These are phyloP conservation scores for Eragrostis curvula DNA, from an alignment of 176 grass and related monocot genomes.

Conservation along the genomic window DNA sequence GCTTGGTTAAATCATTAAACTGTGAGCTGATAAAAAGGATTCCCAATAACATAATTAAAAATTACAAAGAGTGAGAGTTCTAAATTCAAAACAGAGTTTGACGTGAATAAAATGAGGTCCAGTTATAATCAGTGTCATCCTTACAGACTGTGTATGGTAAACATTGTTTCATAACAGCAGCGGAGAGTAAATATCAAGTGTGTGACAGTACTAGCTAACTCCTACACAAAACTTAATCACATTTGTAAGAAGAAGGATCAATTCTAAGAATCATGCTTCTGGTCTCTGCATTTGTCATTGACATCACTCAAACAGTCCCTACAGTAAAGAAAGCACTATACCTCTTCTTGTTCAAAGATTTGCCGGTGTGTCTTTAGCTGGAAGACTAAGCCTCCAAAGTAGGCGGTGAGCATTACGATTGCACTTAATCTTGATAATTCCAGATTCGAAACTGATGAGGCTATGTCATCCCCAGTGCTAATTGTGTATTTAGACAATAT, in stretches of 20 bases:
- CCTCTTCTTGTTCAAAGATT: slow-evolving; percentile 52
- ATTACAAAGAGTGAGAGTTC: not conserved
- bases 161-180: not conserved
- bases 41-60: not conserved
- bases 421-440: slow-evolving; percentile 58
- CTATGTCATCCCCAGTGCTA: slow-evolving; percentile 4
- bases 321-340: slow-evolving; percentile 25
- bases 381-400: slow-evolving; percentile 62
- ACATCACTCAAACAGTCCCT: not conserved
- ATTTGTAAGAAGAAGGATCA: not conserved
- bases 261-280: not conserved
- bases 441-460: slow-evolving; percentile 25
- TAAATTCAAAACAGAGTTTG: not conserved
- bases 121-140: not conserved
- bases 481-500: slow-evolving; percentile 29
- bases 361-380: slow-evolving; percentile 70
- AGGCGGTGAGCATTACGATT: slow-evolving; percentile 61
- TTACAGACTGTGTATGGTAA: not conserved
- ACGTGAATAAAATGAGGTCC: not conserved
- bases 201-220: not conserved
- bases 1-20: not conserved
- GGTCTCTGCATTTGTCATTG: not conserved
- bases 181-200: not conserved
- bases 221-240: not conserved
- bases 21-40: not conserved